Conservation (phyloP, 768 basidiomycete species). For the Lactarius psammicola region DNA sequence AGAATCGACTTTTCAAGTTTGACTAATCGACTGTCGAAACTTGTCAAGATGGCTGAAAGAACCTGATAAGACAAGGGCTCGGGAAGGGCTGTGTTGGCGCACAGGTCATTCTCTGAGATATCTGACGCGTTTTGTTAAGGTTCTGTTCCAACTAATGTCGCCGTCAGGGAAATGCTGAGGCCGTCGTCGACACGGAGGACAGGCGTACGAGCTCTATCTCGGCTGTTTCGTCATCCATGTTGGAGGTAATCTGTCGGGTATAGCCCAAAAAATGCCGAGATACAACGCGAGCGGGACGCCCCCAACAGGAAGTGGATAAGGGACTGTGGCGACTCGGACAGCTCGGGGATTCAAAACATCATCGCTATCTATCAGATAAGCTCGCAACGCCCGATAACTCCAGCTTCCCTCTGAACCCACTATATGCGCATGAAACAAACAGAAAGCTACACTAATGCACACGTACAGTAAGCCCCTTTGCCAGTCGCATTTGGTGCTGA, state of each 20-base stretch:
- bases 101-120: slow-evolving; percentile 87
- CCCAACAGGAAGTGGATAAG: no score
- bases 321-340: no score
- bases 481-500: no score
- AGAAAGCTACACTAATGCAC: no score
- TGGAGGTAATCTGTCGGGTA: background rate
- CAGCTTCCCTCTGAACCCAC: no score
- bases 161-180: background rate
- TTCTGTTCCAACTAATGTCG: slow-evolving; percentile 74
- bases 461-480: no score
- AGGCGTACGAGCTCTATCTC: slow-evolving; percentile 52
- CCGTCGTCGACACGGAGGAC: background rate
- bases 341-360: no score
- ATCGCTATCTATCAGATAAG: no score
- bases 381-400: no score
- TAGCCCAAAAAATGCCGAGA: no score
- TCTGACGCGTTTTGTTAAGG: slow-evolving; percentile 79
- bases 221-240: slow-evolving; percentile 62
- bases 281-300: no score
- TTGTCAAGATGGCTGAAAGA: slow-evolving; percentile 70
- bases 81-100: slow-evolving; percentile 33
- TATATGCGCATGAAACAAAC: no score
- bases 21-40: slow-evolving; percentile 77
- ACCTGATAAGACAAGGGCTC: slow-evolving; percentile 32
- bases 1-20: slow-evolving; percentile 84